Evolutionary conservation across 2,329 filamentous ascomycete genomes (phyloP), one percentile per base, ranked within the genome.

Genomic region (Penicillium sp.): DNA sequence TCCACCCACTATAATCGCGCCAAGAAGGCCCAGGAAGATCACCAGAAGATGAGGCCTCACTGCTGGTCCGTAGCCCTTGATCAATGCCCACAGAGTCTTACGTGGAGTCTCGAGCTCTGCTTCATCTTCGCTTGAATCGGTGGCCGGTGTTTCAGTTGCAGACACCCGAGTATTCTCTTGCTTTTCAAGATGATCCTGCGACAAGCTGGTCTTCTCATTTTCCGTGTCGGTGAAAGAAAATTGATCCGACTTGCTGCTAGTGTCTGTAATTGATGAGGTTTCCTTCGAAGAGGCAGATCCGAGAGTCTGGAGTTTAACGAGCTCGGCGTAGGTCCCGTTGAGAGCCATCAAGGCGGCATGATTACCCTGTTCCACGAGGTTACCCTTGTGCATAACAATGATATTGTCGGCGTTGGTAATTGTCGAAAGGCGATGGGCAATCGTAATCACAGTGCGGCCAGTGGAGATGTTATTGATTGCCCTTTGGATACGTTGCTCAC

Each of bases 361-460:
- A 1, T 77, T 81, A 18, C 83, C 83, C 27, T 77, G 74, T 66
- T 85, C 83, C 11, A 79, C 76, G 0, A 83, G 81, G 57, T 75
- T 74, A 55, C 83, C 83, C 63, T 82, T 79, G 63, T 84, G 79
- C 50, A 85, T 72, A 6, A 84, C 82, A 7, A 85, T 75, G 51
- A 85, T 85, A 61, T 84, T 82, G 57, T 85, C 82, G 41, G 82
- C 83, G 65, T 79, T 78, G 27, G 79, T 82, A 61, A 85, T 83
- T 16, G 83, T 85, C 59, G 81, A 83, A 27, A 85, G 76, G 41
- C 82, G 79, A 58, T 73, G 71, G 0, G 91, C 92, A 49, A 93
- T 90, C 37, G 92, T 86, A 22, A 94, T 84, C 0, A 91, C 87
- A 0, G 89, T 90, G 11, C 90, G 82, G 3, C 80, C 82, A 4